Conservation (phyloP, 495 filamentous ascomycete genomes). For the Neurospora cerealis region DNA sequence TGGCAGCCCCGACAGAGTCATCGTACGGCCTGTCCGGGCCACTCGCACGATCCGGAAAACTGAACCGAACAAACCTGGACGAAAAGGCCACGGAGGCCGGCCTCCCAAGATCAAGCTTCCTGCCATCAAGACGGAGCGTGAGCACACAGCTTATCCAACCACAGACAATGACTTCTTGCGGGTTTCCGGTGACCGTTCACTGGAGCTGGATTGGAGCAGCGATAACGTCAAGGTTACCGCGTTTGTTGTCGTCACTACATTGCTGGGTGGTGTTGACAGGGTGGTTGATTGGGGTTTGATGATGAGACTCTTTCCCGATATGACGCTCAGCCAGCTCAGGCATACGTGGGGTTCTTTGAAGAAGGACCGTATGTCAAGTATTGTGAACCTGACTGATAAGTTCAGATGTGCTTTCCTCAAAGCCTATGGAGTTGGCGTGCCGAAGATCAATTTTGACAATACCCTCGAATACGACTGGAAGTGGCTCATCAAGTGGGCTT, state of each 20-base stretch:
- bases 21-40: background rate
- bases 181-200: constrained; percentile 13
- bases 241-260: constrained; percentile 61
- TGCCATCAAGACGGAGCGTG: constrained; percentile 28
- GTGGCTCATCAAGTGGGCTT: constrained; percentile 59
- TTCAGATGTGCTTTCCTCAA: constrained; percentile 68
- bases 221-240: constrained; percentile 49
- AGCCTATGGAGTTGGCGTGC: constrained; percentile 63
- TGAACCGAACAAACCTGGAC: background rate
- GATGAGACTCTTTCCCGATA: constrained; percentile 50
- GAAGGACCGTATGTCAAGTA: constrained; percentile 47
- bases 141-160: constrained; percentile 27
- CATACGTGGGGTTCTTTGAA: constrained; percentile 50
- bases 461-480: constrained; percentile 70
- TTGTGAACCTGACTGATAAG: constrained; percentile 60
- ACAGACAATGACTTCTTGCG: constrained; percentile 28
- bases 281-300: constrained; percentile 69
- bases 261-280: constrained; percentile 63
- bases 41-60: background rate
- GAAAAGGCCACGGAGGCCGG: constrained; percentile 4
- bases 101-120: constrained; percentile 21
- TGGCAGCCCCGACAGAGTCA: background rate
- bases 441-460: constrained; percentile 60
- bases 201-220: constrained; percentile 27
- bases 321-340: constrained; percentile 44